A percentile compares a stretch with the other conserved stretches of the same genome.
Evolutionary conservation across 176 grass and related monocot genomes (phyloP).

Genomic region (Paspalum vaginatum): DNA sequence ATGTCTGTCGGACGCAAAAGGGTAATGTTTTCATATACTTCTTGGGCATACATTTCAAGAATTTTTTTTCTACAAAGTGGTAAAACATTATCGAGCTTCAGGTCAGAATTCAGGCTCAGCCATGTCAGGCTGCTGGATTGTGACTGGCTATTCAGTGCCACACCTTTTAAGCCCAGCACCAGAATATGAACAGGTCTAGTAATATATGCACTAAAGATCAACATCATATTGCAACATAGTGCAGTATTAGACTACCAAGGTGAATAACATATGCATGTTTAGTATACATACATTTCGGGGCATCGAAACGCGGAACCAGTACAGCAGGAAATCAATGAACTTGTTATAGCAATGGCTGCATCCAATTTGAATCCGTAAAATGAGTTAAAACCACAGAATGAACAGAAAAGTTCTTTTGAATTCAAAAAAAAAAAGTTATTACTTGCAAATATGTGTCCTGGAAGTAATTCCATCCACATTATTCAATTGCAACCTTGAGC

Average conservation of each 20-base stretch:
- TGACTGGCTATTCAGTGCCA: background rate
- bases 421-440: constrained; percentile 41
- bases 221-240: constrained; percentile 1
- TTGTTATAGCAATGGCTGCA: constrained; percentile 88
- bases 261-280: constrained; percentile 4
- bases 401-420: constrained; percentile 22
- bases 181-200: background rate
- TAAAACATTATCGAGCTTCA: background rate
- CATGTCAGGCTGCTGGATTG: background rate
- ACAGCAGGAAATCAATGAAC: constrained; percentile 76
- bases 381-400: constrained; percentile 33
- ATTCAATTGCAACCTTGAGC: constrained; percentile 70
- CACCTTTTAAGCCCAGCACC: background rate
- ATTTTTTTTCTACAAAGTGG: background rate
- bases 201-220: background rate
- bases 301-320: constrained; percentile 80
- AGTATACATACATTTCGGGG: constrained; percentile 69
- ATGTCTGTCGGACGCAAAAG: background rate
- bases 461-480: constrained; percentile 68
- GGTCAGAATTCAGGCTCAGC: background rate
- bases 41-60: background rate
- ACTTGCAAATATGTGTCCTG: constrained; percentile 81
- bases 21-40: background rate
- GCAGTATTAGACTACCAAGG: background rate
- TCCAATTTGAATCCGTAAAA: constrained; percentile 50